Evolutionary conservation across 768 basidiomycete species (phyloP), one percentile per base, ranked within the genome.

Genomic region (Leccinum imitatum): DNA sequence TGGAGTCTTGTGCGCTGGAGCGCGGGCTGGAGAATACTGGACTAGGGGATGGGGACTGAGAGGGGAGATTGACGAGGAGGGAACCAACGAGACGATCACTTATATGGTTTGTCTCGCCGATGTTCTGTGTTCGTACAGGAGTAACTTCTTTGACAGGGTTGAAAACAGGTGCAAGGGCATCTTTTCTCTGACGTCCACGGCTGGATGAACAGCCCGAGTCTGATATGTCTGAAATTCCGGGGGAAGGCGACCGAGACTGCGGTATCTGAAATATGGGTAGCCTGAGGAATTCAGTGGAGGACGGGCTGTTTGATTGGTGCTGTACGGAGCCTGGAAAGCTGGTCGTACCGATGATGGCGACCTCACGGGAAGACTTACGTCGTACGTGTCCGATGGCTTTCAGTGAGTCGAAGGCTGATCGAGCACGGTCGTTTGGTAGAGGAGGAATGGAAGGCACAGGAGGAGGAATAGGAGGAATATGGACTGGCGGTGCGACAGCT

Each of bases 401-500:
- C 31, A 33, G 31, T 62, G 66, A 59, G 65, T 86, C 85, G 57
- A 84, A 84, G 60, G 79, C 71, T 54, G 84, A 80, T 60, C 82
- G 79, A 44, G 73, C 62, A 69, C 82, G 82, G 41, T 65, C 67
- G 25, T 47, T 64, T 47, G 59, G 35, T 27, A 60, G 48, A 52
- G 55, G 35, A 21, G 46, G 14, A 54, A 67, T 65, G 70, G 67
- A 63, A 59, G 65, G 56, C 44, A 76, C 65, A 61, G 85, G 84
- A 13, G 81, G 76, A 15, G 80, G 41, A 5, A 11, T n/a, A 44
- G 41, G 41, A 44, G 41, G 79, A 9, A 84, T 79, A 63, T 84
- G 85, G 71, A 89, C 90, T 41, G 88, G 87, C 53, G 88, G 89
- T 56, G 87, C 86, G 60, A 90, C 85, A 63, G 91, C 48, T 50